phyloP scores from a whole-genome alignment of 371 early-diverging fungal genomes.

The Mucor sp. region DNA sequence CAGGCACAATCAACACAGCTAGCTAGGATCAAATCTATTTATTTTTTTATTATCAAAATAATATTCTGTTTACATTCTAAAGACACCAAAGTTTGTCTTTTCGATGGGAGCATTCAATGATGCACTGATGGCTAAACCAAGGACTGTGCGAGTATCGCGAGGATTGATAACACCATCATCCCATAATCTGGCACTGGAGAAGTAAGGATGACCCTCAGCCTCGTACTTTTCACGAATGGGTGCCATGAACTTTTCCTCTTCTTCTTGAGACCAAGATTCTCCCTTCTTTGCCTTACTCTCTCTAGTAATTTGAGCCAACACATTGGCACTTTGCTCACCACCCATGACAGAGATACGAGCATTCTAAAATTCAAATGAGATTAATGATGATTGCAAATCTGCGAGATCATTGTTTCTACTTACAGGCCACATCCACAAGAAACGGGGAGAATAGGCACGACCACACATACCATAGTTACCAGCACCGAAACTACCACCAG shows the following conservation, averaged over 20 bases:
- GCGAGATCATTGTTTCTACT: conserved; percentile 23
- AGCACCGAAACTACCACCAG: conserved; percentile 93
- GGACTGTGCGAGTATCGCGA: conserved; percentile 84
- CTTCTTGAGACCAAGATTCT: conserved; percentile 71
- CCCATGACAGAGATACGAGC: conserved; percentile 98
- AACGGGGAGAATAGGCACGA: conserved; percentile 92
- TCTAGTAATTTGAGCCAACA: conserved; percentile 87
- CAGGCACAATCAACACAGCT: background rate
- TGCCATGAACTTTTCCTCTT: conserved; percentile 81
- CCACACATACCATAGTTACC: conserved; percentile 99
- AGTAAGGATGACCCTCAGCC: conserved; percentile 95
- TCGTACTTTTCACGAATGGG: conserved; percentile 91
- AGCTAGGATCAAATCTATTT: background rate
- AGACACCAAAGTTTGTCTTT: conserved; percentile 91
- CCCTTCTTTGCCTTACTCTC: conserved; percentile 88
- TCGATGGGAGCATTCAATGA: conserved; percentile 78
- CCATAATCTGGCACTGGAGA: conserved; percentile 89
- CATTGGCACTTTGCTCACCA: conserved; percentile 97
- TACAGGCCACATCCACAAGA: conserved; percentile 98
- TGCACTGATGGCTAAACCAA: conserved; percentile 88
- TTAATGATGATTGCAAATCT: background rate
- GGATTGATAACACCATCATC: conserved; percentile 98
- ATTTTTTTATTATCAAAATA: background rate
- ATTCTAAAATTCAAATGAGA: conserved; percentile 48
- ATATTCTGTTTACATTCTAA: conserved; percentile 84